phyloP scores from a whole-genome alignment of 2,329 filamentous ascomycete genomes.

The Fusarium cyanostomum region DNA sequence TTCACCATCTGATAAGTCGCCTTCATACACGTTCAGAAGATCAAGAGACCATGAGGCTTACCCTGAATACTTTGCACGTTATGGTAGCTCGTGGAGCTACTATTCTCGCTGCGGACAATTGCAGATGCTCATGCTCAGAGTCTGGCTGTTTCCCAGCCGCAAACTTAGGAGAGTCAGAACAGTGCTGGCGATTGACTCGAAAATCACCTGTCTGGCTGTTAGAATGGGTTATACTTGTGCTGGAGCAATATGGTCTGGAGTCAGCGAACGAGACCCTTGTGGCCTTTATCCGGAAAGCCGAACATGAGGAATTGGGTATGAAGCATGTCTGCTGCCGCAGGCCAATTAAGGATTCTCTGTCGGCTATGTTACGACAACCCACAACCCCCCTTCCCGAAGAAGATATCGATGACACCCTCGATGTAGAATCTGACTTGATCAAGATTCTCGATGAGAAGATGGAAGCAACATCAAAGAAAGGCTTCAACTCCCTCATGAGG shows the following conservation, averaged over 20 bases:
- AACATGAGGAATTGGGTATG: neutral
- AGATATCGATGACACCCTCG: neutral
- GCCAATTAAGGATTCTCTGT: too few relatives aligned
- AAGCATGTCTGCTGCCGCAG: neutral
- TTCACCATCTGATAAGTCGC: neutral
- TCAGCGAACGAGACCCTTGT: neutral
- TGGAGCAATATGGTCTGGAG: neutral
- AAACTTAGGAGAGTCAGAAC: neutral
- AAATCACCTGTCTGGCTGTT: neutral
- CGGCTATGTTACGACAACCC: neutral
- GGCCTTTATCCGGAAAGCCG: neutral
- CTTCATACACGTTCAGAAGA: neutral
- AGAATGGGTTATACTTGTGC: neutral
- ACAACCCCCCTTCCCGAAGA: neutral
- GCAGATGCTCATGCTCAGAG: slow-evolving; percentile 4
- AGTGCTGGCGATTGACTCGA: too few relatives aligned
- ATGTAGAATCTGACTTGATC: slow-evolving; percentile 1
- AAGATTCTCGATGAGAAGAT: neutral
- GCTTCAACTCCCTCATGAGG: neutral
- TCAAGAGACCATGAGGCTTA: neutral
- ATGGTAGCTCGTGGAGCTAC: neutral
- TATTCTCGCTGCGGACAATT: neutral
- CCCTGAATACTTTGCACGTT: neutral
- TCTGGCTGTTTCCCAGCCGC: neutral
- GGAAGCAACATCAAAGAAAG: neutral